These are phyloP conservation scores for Globisporangium emineosum DNA, from an alignment of 352 stramenopile species.

Conservation along the genomic window DNA sequence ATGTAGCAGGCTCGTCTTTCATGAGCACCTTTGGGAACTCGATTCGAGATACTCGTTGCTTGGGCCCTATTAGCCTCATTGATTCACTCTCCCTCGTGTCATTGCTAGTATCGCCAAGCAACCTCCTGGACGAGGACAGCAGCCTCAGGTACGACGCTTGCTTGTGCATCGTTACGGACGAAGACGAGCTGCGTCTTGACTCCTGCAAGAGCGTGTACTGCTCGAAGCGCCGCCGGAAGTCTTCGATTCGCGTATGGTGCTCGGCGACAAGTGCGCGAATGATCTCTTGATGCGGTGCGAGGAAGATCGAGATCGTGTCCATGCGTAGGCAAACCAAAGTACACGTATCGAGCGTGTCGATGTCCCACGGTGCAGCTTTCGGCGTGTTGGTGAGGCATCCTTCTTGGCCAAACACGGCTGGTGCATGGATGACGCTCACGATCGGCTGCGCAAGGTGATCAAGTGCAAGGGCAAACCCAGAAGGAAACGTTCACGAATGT, in stretches of 20 bases:
- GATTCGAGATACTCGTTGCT: conserved; percentile 20
- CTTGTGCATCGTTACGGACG: not conserved
- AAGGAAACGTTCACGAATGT: not conserved
- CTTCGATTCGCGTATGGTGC: conserved; percentile 34
- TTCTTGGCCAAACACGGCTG: conserved; percentile 75
- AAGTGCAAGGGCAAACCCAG: not conserved
- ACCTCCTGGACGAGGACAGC: not conserved
- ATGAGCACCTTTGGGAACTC: conserved; percentile 50
- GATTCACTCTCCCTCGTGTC: not conserved
- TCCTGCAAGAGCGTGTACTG: conserved; percentile 2
- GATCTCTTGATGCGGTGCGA: conserved; percentile 44
- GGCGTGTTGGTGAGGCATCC: conserved; percentile 39
- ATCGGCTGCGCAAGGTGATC: conserved; percentile 27
- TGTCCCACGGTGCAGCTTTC: conserved; percentile 42
- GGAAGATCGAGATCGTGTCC: conserved; percentile 63
- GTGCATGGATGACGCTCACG: conserved; percentile 53
- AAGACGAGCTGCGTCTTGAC: not conserved
- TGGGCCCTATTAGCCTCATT: not conserved
- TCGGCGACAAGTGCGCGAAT: conserved; percentile 45
- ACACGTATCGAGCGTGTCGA: conserved; percentile 59
- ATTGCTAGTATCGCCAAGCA: not conserved
- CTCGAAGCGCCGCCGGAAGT: conserved; percentile 49
- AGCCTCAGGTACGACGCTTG: conserved; percentile 11
- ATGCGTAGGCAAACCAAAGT: conserved; percentile 50
- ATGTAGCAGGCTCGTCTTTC: conserved; percentile 5